Evolutionary conservation across 2,329 filamentous ascomycete genomes (phyloP).

Genomic region (Arthroderma sp.): DNA sequence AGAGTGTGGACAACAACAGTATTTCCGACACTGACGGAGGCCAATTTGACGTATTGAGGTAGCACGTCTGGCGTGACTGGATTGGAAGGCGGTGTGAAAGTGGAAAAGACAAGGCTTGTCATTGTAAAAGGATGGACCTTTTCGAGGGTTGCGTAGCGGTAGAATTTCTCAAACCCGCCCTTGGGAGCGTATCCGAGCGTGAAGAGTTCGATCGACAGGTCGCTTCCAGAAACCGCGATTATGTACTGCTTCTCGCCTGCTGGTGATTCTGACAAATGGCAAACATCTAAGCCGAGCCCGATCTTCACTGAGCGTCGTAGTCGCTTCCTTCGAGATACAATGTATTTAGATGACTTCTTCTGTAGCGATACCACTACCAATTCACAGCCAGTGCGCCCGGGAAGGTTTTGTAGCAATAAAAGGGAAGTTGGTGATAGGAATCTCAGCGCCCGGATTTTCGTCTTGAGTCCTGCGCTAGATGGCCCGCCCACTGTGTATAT

Average conservation of each 20-base stretch:
- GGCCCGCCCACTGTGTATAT: slow-evolving; percentile 6
- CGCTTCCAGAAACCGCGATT: slow-evolving; percentile 66
- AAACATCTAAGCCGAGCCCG: slow-evolving; percentile 65
- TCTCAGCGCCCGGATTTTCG: slow-evolving; percentile 43
- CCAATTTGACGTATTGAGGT: slow-evolving; percentile 58
- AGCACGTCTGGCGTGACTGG: slow-evolving; percentile 35
- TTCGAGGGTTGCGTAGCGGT: slow-evolving; percentile 37
- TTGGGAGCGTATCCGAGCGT: slow-evolving; percentile 54
- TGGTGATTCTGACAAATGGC: slow-evolving; percentile 47
- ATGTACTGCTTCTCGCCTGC: slow-evolving; percentile 61
- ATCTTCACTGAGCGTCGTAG: slow-evolving; percentile 58
- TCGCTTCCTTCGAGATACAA: slow-evolving; percentile 39
- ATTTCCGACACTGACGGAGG: slow-evolving; percentile 68
- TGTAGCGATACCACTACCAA: slow-evolving; percentile 34
- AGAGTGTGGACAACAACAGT: slow-evolving; percentile 69
- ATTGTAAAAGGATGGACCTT: slow-evolving; percentile 47
- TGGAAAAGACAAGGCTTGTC: slow-evolving; percentile 41
- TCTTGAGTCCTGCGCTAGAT: slow-evolving; percentile 22
- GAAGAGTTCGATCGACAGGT: slow-evolving; percentile 64
- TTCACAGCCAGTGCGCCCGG: slow-evolving; percentile 42
- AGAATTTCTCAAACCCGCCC: slow-evolving; percentile 34
- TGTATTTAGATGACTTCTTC: slow-evolving; percentile 22
- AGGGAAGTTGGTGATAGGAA: slow-evolving; percentile 43
- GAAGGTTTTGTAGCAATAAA: slow-evolving; percentile 43
- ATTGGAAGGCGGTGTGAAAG: slow-evolving; percentile 38